Percentiles rank a stretch among this genome's conserved stretches.
Conservation (phyloP, 108 stramenopile genomes). For the Skeletonema grethae region DNA sequence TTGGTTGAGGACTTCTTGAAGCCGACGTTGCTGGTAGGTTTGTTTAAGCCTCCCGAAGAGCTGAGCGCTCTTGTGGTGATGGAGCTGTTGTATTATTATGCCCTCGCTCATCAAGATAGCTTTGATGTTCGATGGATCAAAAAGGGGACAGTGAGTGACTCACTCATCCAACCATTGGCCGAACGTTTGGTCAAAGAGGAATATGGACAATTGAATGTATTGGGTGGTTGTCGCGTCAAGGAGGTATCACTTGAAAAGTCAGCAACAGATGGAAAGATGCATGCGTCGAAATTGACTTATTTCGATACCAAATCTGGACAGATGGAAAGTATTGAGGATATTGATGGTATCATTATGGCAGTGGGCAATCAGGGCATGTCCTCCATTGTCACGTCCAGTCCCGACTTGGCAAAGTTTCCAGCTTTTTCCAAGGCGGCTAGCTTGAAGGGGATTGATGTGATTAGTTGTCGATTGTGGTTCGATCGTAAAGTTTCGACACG, state of each 20-base stretch:
- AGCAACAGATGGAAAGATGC: conserved; percentile 17
- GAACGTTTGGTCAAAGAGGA: conserved; percentile 54
- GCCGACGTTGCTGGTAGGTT: conserved; percentile 68
- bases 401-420: conserved; percentile 68
- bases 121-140: conserved; percentile 96
- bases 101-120: conserved; percentile 91
- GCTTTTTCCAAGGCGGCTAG: conserved; percentile 77
- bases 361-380: conserved; percentile 90
- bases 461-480: conserved; percentile 82
- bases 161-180: conserved; percentile 81
- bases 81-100: conserved; percentile 95
- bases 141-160: conserved; percentile 85
- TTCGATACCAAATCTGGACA: conserved; percentile 52
- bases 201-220: conserved; percentile 60
- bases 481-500: conserved; percentile 76
- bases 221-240: conserved; percentile 78
- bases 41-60: conserved; percentile 86
- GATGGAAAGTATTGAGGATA: conserved; percentile 49
- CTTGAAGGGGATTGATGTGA: conserved; percentile 88
- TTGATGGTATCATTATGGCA: conserved; percentile 83
- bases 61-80: conserved; percentile 90
- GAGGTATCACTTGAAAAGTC: conserved; percentile 51
- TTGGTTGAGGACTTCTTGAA: conserved; percentile 87
- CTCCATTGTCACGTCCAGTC: conserved; percentile 67
- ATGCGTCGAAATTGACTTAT: conserved; percentile 37